A percentile compares a stretch with the other conserved stretches of the same genome.
Evolutionary conservation across 192 early-diverging fungal species (phyloP).

Genomic region (Mortierella antarctica): DNA sequence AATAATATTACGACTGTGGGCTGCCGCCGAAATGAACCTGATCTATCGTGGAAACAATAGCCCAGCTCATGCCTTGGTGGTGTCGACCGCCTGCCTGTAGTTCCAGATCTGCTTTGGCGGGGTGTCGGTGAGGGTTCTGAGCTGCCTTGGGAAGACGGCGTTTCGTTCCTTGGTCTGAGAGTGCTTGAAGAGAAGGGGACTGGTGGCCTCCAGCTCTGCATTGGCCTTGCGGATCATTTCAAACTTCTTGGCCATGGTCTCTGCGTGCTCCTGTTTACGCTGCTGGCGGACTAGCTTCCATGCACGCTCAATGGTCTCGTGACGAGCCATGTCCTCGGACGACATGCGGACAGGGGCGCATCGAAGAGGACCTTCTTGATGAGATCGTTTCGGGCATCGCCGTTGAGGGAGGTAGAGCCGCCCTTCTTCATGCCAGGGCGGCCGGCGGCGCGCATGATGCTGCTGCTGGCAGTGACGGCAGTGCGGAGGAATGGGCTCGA

Average conservation of each 20-base stretch:
- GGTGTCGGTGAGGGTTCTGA: conserved; percentile 82
- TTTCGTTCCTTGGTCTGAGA: conserved; percentile 68
- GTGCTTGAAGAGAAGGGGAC: conserved; percentile 68
- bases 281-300: conserved; percentile 66
- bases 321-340: conserved; percentile 68
- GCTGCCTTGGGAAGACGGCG: conserved; percentile 73
- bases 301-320: conserved; percentile 79
- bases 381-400: conserved; percentile 72
- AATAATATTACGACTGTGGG: not conserved
- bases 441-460: conserved; percentile 41
- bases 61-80: conserved; percentile 32
- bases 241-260: conserved; percentile 67
- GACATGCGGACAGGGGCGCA: conserved; percentile 60
- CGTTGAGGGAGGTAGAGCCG: conserved; percentile 38
- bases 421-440: conserved; percentile 29
- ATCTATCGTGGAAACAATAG: not conserved
- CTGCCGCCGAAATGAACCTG: not conserved
- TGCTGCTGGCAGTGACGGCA: conserved; percentile 21
- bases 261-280: conserved; percentile 57
- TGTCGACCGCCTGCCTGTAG: conserved; percentile 55
- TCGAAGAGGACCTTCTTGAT: conserved; percentile 80
- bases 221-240: conserved; percentile 72
- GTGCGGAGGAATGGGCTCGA: conserved; percentile 45
- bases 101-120: conserved; percentile 78
- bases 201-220: conserved; percentile 70